phyloP scores from a whole-genome alignment of 768 basidiomycete species.

The Xanthoconium stramineum region DNA sequence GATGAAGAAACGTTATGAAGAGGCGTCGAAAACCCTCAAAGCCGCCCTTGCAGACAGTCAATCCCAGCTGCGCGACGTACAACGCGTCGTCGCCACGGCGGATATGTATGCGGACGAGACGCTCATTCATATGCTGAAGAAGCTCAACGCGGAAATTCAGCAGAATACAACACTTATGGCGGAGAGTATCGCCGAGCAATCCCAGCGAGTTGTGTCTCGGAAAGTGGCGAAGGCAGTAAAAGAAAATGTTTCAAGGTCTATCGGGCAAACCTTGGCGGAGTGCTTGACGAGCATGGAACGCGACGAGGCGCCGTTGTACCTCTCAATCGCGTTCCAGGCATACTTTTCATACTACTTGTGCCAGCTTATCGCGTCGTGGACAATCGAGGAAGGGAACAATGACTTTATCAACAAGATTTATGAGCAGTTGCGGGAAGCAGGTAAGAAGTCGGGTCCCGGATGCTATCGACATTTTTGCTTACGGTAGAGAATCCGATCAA shows the following conservation, averaged over 20 bases:
- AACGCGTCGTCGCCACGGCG: background rate
- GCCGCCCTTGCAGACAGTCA: too few species aligned
- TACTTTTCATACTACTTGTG: too few species aligned
- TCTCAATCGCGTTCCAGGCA: too few species aligned
- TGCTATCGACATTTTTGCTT: background rate
- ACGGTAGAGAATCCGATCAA: background rate
- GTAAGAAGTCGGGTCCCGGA: too few species aligned
- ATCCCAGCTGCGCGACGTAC: too few species aligned
- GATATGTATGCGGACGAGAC: conserved; percentile 2
- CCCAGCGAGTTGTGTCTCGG: background rate
- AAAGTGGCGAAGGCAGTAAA: background rate
- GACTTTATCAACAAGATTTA: conserved; percentile 2
- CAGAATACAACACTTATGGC: background rate
- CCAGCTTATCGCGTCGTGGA: background rate
- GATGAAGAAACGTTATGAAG: too few species aligned
- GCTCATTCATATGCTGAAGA: background rate
- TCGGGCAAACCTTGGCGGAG: too few species aligned
- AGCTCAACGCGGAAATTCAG: too few species aligned
- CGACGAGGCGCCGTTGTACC: background rate
- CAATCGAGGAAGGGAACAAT: too few species aligned
- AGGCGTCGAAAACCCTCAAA: too few species aligned
- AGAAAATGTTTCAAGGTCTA: background rate
- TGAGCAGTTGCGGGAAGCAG: background rate
- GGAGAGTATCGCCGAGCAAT: background rate
- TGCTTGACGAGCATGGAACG: background rate